These are phyloP conservation scores for Aspergillus latus DNA, from an alignment of 2,329 filamentous ascomycete genomes.

Conservation along the genomic window DNA sequence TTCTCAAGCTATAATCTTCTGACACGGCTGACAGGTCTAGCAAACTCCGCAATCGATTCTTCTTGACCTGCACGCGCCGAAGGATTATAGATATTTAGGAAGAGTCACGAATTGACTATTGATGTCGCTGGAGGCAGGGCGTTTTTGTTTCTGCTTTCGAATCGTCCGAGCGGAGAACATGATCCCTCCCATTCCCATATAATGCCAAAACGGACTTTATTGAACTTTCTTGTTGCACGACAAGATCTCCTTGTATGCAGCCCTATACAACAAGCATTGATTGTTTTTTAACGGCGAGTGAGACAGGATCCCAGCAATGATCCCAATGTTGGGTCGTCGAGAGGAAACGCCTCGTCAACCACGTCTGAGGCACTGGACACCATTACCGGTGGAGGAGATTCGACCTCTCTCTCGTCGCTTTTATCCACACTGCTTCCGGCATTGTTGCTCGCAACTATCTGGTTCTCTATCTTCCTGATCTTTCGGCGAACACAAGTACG, in stretches of 20 bases:
- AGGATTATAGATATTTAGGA: constrained; percentile 6
- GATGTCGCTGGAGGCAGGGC: not conserved
- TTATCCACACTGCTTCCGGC: constrained; percentile 52
- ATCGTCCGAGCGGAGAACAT: not conserved
- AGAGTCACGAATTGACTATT: not conserved
- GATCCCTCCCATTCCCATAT: not conserved
- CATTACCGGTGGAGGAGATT: constrained; percentile 33
- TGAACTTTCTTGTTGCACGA: constrained; percentile 10
- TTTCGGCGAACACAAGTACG: constrained; percentile 47
- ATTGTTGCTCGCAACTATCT: constrained; percentile 45
- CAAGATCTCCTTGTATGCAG: constrained; percentile 16
- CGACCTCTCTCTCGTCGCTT: constrained; percentile 53
- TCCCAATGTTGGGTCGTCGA: constrained; percentile 44
- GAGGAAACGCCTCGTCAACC: constrained; percentile 39
- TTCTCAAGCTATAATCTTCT: constrained; percentile 6
- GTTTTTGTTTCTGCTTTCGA: not conserved
- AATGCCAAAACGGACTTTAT: constrained; percentile 4
- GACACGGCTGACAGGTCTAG: constrained; percentile 30
- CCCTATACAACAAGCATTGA: not conserved
- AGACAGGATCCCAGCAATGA: constrained; percentile 40
- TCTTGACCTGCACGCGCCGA: not conserved
- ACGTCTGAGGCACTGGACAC: constrained; percentile 31
- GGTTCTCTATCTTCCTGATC: constrained; percentile 48
- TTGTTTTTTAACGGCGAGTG: not conserved
- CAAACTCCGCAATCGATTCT: constrained; percentile 11